phyloP scores from a whole-genome alignment of 495 filamentous ascomycete species.

The Annulohypoxylon maeteangense region DNA sequence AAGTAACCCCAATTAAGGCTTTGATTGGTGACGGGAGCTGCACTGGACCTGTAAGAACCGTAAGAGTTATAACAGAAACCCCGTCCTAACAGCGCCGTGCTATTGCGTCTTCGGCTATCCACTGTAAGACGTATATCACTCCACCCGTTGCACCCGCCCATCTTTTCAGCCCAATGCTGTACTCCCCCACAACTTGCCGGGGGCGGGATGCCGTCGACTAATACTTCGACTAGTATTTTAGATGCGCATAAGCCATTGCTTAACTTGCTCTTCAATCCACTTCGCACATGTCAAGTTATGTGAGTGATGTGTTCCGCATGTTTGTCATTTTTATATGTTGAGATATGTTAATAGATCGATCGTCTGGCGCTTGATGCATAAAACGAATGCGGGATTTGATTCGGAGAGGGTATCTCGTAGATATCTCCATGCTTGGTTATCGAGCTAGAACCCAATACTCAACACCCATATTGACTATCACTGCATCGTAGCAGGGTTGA shows the following conservation, averaged over 20 bases:
- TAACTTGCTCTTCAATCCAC: neutral
- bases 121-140: neutral
- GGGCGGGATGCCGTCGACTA: neutral
- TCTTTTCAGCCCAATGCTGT: neutral
- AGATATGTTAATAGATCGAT: neutral
- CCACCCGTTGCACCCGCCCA: neutral
- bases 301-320: neutral
- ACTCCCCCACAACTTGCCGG: neutral
- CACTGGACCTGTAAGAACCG: neutral
- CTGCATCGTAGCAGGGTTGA: too few species aligned
- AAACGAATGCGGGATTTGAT: neutral
- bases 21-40: slow-evolving; percentile 1
- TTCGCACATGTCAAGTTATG: neutral
- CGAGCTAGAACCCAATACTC: too few species aligned
- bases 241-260: neutral
- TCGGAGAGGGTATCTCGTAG: too few species aligned
- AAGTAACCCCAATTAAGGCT: neutral
- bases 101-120: neutral
- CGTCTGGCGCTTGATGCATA: neutral
- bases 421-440: too few species aligned
- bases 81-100: neutral
- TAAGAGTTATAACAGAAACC: slow-evolving; percentile 12
- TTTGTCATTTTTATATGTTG: neutral
- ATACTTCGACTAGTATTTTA: neutral
- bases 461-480: too few species aligned